Evolutionary conservation across 2,329 filamentous ascomycete genomes (phyloP), one percentile per base, ranked within the genome.

Genomic region (Xylariaceae sp.): DNA sequence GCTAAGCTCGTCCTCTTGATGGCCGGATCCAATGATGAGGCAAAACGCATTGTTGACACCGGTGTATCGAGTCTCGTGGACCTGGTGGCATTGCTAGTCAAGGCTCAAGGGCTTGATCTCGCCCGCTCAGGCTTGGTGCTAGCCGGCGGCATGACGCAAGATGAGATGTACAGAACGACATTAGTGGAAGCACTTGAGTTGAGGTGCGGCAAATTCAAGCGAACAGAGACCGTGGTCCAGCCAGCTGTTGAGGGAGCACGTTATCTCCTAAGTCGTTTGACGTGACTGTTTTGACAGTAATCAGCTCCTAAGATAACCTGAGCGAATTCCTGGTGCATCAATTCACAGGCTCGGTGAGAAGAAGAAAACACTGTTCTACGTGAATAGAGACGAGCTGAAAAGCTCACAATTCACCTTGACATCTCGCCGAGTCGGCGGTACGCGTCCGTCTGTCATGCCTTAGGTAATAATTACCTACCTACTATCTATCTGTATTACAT

Each of bases 121-220:
- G n/a, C 41, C 2, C 47, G 7, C 12, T 53, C 53, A 8, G 53
- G 53, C 9, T 43, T 58, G 19, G 37, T 58, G 31, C 56, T 58
- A n/a, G 56, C 53, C n/a, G 56, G 56, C 5, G 56, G 56, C 1
- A 51, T 58, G 50, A 55, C 44, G 42, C 46, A 49, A 11, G 32
- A 58, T 3, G 42, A 51, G n/a, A 27, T 50, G 8, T 58, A 58
- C 29, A 47, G 5, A 56, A 51, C 7, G 8, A 27, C 9, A 6
- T 30, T 56, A 3, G 9, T n/a, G 11, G 37, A 12, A 1, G 9
- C 27, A 4, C 35, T 58, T 9, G 47, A 58, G 11, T 12, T 11
- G 30, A 47, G 30, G 12, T 58, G 50, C n/a, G 53, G 50, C 12
- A 45, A 37, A 26, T 55, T 55, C 39, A 35, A 51, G 39, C 6